Base-by-base conservation (phyloP, 2,329 filamentous ascomycete species). In the Fusarium secorum region DNA sequence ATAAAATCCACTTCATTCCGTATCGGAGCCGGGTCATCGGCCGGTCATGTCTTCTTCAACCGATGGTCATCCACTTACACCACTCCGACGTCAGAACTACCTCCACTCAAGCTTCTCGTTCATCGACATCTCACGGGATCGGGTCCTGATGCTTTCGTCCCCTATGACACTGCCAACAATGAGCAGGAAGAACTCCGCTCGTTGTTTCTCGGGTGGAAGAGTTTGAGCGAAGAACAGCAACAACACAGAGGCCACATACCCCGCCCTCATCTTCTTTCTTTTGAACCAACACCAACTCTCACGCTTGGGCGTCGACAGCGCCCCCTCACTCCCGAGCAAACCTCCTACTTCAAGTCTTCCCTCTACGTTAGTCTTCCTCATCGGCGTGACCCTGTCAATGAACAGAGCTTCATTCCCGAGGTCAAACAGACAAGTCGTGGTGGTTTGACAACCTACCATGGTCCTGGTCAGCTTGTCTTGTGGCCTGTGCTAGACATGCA, bases 381-480 rank as follows among this genome's bases (percentile, higher is more conserved):
- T 70, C 72, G 69, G 44, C 53, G 51, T 28, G 49, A 66, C 11
- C 74, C 85, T 36, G 75, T 81, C 48, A 70, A 77, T 35, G 49
- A 71, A 36, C 58, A 41, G 64, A 78, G 35, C 53, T 83, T 81
- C 73, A 70, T 78, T 30, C 92, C 91, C 6, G 83, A 87, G n/a
- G 89, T 96, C 74, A 81, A 88, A 45, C 86, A 90, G 75, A 91
- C 93, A 18, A 87, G 90, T n/a, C 90, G 96, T 59, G 96, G 96
- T 67, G 96, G 96, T 0, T 90, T 97, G 72, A 95, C 93, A 0
- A 98, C 96, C 5, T 98, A 97, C 83, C 96, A 99, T 79, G 96
- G 95, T 0, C 96, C 95, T 0, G 95, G 95, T 0, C 96, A 99
- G 79, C 83, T 97, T 52, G 93, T 98, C 38, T 89, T 95, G n/a